phyloP scores from a whole-genome alignment of 495 filamentous ascomycete genomes.

The Schizothecium vesticola region DNA sequence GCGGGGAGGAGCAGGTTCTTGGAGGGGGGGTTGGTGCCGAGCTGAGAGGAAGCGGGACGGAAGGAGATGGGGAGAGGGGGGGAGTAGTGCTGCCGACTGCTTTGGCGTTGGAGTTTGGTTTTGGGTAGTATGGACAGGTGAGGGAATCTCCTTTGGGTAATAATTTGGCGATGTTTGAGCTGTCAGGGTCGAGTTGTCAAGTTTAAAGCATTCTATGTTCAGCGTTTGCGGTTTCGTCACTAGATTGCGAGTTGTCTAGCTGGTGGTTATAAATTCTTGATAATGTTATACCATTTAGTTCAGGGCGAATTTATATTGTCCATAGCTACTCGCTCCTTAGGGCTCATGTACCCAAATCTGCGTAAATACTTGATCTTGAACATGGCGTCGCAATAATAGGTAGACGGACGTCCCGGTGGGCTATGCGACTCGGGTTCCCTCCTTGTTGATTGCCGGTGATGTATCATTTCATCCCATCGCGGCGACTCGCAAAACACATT shows the following conservation, averaged over 20 bases:
- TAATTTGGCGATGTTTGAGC: background rate
- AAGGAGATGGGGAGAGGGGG: background rate
- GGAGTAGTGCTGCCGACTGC: background rate
- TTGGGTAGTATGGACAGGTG: background rate
- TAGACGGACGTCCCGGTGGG: too few relatives aligned
- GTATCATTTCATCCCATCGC: background rate
- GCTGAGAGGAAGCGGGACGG: background rate
- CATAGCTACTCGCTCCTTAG: background rate
- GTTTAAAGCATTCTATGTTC: background rate
- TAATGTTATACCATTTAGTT: background rate
- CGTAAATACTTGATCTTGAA: background rate
- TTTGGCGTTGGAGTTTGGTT: background rate
- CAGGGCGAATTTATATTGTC: background rate
- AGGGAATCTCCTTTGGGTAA: background rate
- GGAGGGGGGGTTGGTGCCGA: background rate
- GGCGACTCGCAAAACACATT: background rate
- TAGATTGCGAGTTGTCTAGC: background rate
- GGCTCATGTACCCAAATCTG: background rate
- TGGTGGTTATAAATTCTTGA: background rate
- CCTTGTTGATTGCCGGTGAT: background rate
- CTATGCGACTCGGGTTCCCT: too few relatives aligned
- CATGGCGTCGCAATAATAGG: too few relatives aligned
- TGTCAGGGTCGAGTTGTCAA: background rate
- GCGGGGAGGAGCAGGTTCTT: slow-evolving; percentile 18
- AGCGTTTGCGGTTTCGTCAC: background rate